A percentile compares a stretch with the other conserved stretches of the same genome.
phyloP scores from a whole-genome alignment of 306 rosid species.

The Mimosa pudica region DNA sequence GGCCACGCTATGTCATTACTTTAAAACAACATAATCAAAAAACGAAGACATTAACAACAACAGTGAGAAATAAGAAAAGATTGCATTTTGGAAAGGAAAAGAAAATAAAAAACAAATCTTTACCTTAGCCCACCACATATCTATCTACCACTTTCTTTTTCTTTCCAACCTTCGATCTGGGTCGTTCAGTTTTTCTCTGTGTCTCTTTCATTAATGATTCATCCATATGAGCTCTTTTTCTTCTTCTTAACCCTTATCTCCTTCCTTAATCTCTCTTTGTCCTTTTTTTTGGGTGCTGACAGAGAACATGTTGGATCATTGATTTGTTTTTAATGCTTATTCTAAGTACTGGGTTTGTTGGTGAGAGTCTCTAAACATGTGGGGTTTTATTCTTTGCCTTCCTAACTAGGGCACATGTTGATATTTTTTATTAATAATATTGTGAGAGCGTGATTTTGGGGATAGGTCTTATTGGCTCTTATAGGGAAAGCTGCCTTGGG shows the following conservation, averaged over 20 bases:
- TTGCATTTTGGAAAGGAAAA: background rate
- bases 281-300: constrained; percentile 40
- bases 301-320: constrained; percentile 47
- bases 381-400: constrained; percentile 66
- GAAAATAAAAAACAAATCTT: background rate
- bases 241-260: constrained; percentile 16
- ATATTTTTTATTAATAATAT: constrained; percentile 28
- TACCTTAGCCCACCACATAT: constrained; percentile 17
- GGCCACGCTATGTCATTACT: constrained; percentile 41
- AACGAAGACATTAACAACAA: background rate
- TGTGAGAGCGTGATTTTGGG: constrained; percentile 54
- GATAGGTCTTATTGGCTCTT: constrained; percentile 52
- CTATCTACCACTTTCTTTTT: constrained; percentile 41
- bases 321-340: constrained; percentile 39
- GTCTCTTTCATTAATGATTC: constrained; percentile 21
- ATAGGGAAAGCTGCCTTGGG: constrained; percentile 34
- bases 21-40: background rate
- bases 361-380: constrained; percentile 57
- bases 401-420: constrained; percentile 48
- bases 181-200: constrained; percentile 33
- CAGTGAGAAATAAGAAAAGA: constrained; percentile 19
- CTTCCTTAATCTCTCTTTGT: constrained; percentile 5
- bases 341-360: constrained; percentile 48
- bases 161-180: constrained; percentile 41
- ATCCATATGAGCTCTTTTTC: constrained; percentile 22